Evolutionary conservation across 1,139 yeast genomes (phyloP), one percentile per base, ranked within the genome.

Genomic region (Lipomyces yarrowii): DNA sequence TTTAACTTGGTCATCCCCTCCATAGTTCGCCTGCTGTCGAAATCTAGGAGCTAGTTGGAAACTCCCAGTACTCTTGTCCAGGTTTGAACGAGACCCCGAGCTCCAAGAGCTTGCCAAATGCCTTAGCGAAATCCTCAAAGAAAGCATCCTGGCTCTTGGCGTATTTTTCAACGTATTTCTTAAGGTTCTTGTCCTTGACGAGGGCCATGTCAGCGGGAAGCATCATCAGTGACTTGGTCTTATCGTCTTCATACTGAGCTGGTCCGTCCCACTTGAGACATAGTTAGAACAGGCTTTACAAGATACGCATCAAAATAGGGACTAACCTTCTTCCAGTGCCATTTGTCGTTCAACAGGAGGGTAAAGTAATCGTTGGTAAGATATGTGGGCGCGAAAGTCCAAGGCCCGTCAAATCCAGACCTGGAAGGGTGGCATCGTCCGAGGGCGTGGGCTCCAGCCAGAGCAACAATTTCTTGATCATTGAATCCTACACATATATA

Each of bases 401-500:
- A 91, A 65, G 96, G 96, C 59, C 97, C 97, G 68, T 89, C 94
- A 76, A 79, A 91, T 3, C 96, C 96, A 26, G 81, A 75, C 57
- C 78, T 74, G 60, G 77, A 48, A 46, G 70, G 35, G 64, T 71
- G 72, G 63, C 72, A 69, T 73, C 84, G 79, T 69, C 97, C 97
- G 71, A 91, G 82, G 68, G 90, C 86, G 78, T 92, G 97, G 53
- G 97, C 97, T 71, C 98, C 98, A 73, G 90, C 82, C 71, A 92
- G 82, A 56, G 94, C 93, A 64, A 90, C 97, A 71, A 89, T 88
- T 78, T 92, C 97, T 77, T 87, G 85, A 74, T 91, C 97, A 71
- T 83, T 82, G 77, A 91, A 88, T 11, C 92, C 67, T 64, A 42
- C n/a, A 11, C 42, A 56, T 32, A 53, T 33, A 18, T 42, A 18